Conservation (phyloP, 106 monocot species). For the Apostasia ramifera region DNA sequence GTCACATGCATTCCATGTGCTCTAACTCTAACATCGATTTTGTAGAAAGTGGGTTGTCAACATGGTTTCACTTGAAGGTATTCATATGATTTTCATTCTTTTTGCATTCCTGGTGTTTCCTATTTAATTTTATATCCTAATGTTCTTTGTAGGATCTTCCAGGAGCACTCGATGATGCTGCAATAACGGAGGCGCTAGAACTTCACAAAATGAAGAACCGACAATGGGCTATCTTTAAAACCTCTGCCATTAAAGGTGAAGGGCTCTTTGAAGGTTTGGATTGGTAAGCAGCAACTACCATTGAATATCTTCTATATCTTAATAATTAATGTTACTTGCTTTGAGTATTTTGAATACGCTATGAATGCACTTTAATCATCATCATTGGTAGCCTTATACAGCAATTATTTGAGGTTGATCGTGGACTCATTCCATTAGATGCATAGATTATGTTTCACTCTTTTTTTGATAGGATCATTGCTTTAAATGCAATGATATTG, state of each 20-base stretch:
- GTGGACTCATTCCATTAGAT: too few relatives aligned
- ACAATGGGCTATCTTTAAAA: constrained; percentile 97
- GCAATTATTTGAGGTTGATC: neutral
- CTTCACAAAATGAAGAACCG: constrained; percentile 93
- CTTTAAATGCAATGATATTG: too few relatives aligned
- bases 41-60: too few relatives aligned
- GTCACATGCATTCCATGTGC: too few relatives aligned
- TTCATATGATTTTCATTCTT: too few relatives aligned
- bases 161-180: constrained; percentile 96
- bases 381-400: too few relatives aligned
- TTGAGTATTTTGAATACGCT: neutral
- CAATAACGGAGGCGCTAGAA: constrained; percentile 82
- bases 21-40: too few relatives aligned
- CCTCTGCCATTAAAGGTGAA: constrained; percentile 96
- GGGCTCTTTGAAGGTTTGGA: constrained; percentile 97
- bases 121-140: neutral
- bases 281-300: constrained; percentile 40
- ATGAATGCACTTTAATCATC: neutral
- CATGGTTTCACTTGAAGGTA: too few relatives aligned
- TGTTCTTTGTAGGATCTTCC: constrained; percentile 76
- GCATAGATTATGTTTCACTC: too few relatives aligned
- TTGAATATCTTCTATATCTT: neutral
- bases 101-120: neutral
- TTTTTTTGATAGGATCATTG: too few relatives aligned
- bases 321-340: neutral